A percentile compares a stretch with the other conserved stretches of the same genome.
phyloP scores from a whole-genome alignment of 306 rosid species.

The Hylodesmum podocarpum region DNA sequence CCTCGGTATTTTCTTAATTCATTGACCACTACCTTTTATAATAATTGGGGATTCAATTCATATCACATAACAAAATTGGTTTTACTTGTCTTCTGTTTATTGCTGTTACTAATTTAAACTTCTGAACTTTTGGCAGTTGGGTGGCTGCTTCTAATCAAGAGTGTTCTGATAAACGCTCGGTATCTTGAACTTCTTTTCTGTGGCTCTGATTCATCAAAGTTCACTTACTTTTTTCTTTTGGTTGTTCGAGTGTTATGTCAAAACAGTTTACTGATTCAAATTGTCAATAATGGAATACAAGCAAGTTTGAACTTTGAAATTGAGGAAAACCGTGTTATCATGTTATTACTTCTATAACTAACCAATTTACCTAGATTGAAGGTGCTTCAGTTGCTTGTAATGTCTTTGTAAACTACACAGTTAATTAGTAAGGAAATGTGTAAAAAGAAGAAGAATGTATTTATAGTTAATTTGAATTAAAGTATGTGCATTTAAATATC shows the following conservation, averaged over 20 bases:
- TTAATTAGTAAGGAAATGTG: too few species aligned
- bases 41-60: not conserved
- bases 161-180: slow-evolving; percentile 31
- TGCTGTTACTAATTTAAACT: slow-evolving; percentile 9
- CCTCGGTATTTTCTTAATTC: not conserved
- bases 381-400: not conserved
- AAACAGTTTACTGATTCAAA: slow-evolving; percentile 12
- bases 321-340: slow-evolving; percentile 12
- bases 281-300: slow-evolving; percentile 19
- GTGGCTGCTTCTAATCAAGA: slow-evolving; percentile 63
- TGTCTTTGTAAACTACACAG: not conserved
- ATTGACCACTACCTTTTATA: not conserved
- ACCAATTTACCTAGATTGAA: not conserved
- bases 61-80: not conserved
- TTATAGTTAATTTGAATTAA: too few species aligned
- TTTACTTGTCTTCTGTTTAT: not conserved
- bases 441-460: too few species aligned
- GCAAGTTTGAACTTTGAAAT: slow-evolving; percentile 4
- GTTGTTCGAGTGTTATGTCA: slow-evolving; percentile 5
- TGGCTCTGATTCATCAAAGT: slow-evolving; percentile 26
- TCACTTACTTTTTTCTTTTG: slow-evolving; percentile 8
- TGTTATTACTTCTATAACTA: not conserved
- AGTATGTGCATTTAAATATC: too few species aligned
- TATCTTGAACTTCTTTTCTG: not conserved
- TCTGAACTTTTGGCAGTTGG: slow-evolving; percentile 61